Percentiles rank a stretch among this genome's conserved stretches.
Conservation (phyloP, 148 eudicot species). For the Fagopyrum homotropicum region DNA sequence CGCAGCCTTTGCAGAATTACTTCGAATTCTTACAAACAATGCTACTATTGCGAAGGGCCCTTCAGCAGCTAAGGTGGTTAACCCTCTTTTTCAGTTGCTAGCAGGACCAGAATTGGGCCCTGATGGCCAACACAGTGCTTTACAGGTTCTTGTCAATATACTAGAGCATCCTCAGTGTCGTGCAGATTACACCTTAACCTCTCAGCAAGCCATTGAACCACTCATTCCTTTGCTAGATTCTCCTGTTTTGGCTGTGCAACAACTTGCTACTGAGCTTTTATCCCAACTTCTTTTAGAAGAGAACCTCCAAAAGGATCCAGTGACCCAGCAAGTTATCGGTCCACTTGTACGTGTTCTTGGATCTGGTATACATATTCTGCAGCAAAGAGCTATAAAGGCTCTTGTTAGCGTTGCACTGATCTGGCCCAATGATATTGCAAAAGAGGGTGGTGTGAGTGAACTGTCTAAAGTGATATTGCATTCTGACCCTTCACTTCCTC, state of each 20-base stretch:
- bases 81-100: conserved; percentile 74
- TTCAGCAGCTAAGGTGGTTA: conserved; percentile 88
- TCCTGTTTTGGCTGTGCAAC: conserved; percentile 76
- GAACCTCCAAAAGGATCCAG: conserved; percentile 75
- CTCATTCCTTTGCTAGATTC: conserved; percentile 81
- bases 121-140: conserved; percentile 89
- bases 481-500: conserved; percentile 83
- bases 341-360: conserved; percentile 82
- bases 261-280: conserved; percentile 87
- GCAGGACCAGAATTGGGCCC: conserved; percentile 77
- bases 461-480: conserved; percentile 86
- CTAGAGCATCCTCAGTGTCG: conserved; percentile 89
- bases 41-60: conserved; percentile 88
- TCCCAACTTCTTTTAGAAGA: conserved; percentile 79
- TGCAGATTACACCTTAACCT: conserved; percentile 53
- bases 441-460: conserved; percentile 90
- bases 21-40: conserved; percentile 84
- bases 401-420: conserved; percentile 64
- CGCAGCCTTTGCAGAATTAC: conserved; percentile 84
- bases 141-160: conserved; percentile 92
- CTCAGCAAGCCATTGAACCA: conserved; percentile 88
- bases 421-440: conserved; percentile 96
- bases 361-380: conserved; percentile 72
- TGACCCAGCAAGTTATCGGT: conserved; percentile 75
- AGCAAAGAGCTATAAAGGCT: conserved; percentile 87